These are phyloP conservation scores for Bassia scoparia DNA, from an alignment of 148 eudicot species.

Conservation along the genomic window DNA sequence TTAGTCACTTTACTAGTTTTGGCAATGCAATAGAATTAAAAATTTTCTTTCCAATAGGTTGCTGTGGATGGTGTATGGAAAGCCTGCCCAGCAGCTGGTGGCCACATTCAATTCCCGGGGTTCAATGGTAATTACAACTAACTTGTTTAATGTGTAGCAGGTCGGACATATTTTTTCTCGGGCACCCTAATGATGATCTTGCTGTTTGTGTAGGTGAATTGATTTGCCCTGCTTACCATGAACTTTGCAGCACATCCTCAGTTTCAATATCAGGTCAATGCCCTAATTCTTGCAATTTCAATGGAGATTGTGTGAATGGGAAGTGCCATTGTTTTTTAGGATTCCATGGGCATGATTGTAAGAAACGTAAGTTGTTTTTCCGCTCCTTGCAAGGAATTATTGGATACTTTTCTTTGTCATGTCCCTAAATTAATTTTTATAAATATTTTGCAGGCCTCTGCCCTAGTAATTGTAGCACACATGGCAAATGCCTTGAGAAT, in stretches of 20 bases:
- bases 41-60: constrained; percentile 42
- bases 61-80: constrained; percentile 92
- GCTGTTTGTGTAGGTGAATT: constrained; percentile 58
- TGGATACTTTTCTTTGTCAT: background rate
- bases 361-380: constrained; percentile 56
- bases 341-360: constrained; percentile 78
- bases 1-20: background rate
- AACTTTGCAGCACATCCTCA: constrained; percentile 56
- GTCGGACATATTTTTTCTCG: background rate
- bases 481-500: constrained; percentile 68
- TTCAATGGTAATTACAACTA: constrained; percentile 62
- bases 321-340: constrained; percentile 82
- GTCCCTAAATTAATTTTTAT: constrained; percentile 1
- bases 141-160: background rate
- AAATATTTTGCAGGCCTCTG: constrained; percentile 57
- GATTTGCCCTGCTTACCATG: constrained; percentile 85
- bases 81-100: constrained; percentile 81
- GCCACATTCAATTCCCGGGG: constrained; percentile 74
- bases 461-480: constrained; percentile 68
- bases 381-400: background rate
- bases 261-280: constrained; percentile 55
- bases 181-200: constrained; percentile 9
- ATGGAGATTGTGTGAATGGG: constrained; percentile 88
- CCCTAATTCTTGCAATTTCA: constrained; percentile 73
- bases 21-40: background rate